Evolutionary conservation across 495 filamentous ascomycete genomes (phyloP).

Genomic region (Tuber indicum): DNA sequence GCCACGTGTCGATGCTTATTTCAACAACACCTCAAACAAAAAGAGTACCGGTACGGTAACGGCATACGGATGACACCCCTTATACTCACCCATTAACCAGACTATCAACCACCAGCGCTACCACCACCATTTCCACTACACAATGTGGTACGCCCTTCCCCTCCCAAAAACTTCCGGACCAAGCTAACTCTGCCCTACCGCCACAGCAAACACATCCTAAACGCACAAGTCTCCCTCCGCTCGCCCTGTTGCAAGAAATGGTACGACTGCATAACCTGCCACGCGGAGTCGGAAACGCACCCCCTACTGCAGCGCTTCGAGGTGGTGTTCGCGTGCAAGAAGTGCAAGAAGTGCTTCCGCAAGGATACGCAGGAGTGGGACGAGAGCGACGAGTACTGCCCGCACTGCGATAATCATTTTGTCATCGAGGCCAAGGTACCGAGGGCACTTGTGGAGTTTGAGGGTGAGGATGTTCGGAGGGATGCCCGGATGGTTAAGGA

Average conservation of each 20-base stretch:
- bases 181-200: not conserved
- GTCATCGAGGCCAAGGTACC: constrained; percentile 81
- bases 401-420: constrained; percentile 99
- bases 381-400: constrained; percentile 96
- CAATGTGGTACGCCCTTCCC: not conserved
- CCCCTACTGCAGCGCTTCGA: constrained; percentile 67
- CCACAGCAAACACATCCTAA: constrained; percentile 83
- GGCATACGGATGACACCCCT: too few relatives aligned
- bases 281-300: constrained; percentile 73
- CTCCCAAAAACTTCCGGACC: not conserved
- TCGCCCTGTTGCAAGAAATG: constrained; percentile 94
- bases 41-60: not conserved
- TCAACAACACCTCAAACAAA: not conserved
- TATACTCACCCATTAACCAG: not conserved
- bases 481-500: constrained; percentile 91
- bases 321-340: constrained; percentile 96
- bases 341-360: constrained; percentile 95
- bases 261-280: constrained; percentile 98
- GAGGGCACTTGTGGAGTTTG: constrained; percentile 69
- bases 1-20: not conserved
- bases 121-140: not conserved
- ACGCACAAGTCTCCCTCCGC: constrained; percentile 93
- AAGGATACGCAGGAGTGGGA: constrained; percentile 89
- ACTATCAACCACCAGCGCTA: not conserved
- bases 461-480: constrained; percentile 79